These are phyloP conservation scores for Penicillium sclerotigenum DNA, from an alignment of 2,329 filamentous ascomycete species.

Conservation along the genomic window DNA sequence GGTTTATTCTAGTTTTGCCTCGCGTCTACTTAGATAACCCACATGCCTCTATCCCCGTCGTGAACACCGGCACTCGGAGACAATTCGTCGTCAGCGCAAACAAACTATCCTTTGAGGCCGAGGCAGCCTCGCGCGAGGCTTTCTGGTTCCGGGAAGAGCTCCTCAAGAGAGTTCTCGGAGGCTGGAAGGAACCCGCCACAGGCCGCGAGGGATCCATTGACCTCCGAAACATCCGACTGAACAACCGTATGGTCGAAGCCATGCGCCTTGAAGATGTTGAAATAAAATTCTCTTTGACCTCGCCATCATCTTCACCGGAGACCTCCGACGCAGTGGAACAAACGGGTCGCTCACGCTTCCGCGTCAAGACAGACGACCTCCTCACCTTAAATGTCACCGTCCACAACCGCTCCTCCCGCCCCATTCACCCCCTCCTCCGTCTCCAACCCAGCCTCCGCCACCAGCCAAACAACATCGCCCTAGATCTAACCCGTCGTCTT, in stretches of 20 bases:
- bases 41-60: slow-evolving; percentile 70
- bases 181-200: slow-evolving; percentile 64
- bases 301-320: slow-evolving; percentile 32
- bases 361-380: slow-evolving; percentile 59
- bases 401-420: slow-evolving; percentile 66
- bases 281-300: slow-evolving; percentile 50
- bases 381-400: slow-evolving; percentile 67
- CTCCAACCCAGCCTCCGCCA: slow-evolving; percentile 74
- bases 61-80: slow-evolving; percentile 78
- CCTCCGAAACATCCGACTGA: slow-evolving; percentile 70
- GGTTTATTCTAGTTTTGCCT: slow-evolving; percentile 72
- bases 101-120: slow-evolving; percentile 73
- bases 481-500: slow-evolving; percentile 78
- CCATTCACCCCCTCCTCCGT: slow-evolving; percentile 70
- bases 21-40: slow-evolving; percentile 74
- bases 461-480: slow-evolving; percentile 66
- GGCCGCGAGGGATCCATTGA: slow-evolving; percentile 67
- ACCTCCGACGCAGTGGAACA: slow-evolving; percentile 34
- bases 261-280: slow-evolving; percentile 77
- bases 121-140: slow-evolving; percentile 72
- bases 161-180: slow-evolving; percentile 66
- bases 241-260: slow-evolving; percentile 74
- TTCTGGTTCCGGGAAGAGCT: slow-evolving; percentile 91
- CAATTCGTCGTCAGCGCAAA: slow-evolving; percentile 86
- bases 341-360: slow-evolving; percentile 47